A percentile compares a stretch with the other conserved stretches of the same genome.
Evolutionary conservation across 2,329 filamentous ascomycete genomes (phyloP).

Genomic region (Cladosporium sp.): DNA sequence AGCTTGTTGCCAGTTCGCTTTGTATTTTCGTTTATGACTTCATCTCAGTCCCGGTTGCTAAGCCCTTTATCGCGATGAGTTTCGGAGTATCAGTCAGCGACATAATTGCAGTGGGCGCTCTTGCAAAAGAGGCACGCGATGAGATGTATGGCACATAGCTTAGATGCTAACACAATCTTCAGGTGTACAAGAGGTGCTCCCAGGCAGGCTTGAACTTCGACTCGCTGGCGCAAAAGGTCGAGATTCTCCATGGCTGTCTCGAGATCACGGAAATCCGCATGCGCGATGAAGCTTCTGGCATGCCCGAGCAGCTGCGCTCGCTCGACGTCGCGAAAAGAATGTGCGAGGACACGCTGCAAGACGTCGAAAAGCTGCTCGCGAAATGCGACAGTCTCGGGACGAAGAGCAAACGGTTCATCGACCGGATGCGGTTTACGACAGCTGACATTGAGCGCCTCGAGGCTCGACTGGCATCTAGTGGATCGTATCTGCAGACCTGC

Average conservation of each 20-base stretch:
- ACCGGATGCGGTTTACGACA: neutral
- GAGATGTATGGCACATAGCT: neutral
- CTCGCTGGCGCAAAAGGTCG: neutral
- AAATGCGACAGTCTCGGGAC: neutral
- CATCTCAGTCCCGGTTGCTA: too few relatives aligned
- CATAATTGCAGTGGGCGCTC: neutral
- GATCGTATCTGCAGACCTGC: neutral
- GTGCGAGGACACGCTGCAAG: neutral
- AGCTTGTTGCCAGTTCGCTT: too few relatives aligned
- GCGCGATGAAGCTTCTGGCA: neutral
- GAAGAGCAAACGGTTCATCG: neutral
- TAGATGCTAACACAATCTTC: neutral
- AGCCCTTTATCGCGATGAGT: neutral
- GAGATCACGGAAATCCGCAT: neutral
- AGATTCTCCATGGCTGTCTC: neutral
- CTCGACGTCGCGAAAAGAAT: neutral
- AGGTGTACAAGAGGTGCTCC: neutral
- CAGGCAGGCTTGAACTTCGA: neutral
- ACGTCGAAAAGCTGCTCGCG: neutral
- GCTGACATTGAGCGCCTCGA: neutral
- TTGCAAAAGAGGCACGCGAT: neutral
- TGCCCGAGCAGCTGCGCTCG: neutral
- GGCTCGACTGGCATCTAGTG: neutral
- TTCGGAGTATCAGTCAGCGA: neutral
- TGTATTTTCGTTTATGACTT: too few relatives aligned